Evolutionary conservation across 169 alveolate species (phyloP).

Genomic region (Babesia ovata): DNA sequence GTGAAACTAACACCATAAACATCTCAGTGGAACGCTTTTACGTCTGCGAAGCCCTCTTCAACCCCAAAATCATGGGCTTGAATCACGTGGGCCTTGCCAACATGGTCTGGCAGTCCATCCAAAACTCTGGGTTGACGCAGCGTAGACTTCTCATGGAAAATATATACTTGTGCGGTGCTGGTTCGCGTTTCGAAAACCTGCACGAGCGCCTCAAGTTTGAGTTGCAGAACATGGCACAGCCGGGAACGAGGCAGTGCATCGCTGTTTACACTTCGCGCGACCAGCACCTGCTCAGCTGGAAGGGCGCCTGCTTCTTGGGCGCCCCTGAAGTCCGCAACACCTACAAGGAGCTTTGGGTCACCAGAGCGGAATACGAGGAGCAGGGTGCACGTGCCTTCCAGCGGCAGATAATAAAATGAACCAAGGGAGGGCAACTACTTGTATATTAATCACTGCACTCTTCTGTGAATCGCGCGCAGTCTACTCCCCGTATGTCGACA

Average conservation of each 20-base stretch:
- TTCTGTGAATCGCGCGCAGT: too few relatives aligned
- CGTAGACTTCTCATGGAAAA: constrained; percentile 68
- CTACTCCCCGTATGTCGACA: too few relatives aligned
- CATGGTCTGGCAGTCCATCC: constrained; percentile 72
- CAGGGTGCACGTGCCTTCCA: constrained; percentile 37
- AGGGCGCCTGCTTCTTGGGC: constrained; percentile 58
- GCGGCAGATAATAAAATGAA: constrained; percentile 16
- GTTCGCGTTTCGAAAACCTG: constrained; percentile 69
- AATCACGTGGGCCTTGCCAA: constrained; percentile 67
- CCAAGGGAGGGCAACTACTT: background rate
- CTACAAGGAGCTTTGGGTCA: constrained; percentile 48
- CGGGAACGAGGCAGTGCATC: constrained; percentile 71
- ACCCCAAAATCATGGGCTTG: constrained; percentile 71
- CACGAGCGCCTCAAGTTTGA: constrained; percentile 72
- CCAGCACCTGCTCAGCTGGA: constrained; percentile 56
- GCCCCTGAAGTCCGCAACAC: constrained; percentile 44
- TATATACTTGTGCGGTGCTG: constrained; percentile 74
- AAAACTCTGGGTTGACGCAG: constrained; percentile 64
- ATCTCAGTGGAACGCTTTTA: constrained; percentile 83
- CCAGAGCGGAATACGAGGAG: constrained; percentile 52
- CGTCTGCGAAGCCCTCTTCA: constrained; percentile 84
- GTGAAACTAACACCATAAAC: constrained; percentile 73
- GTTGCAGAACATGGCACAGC: constrained; percentile 73
- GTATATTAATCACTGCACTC: too few relatives aligned
- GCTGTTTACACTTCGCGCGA: constrained; percentile 59